These are phyloP conservation scores for Paramyrothecium sp. DNA, from an alignment of 2,329 filamentous ascomycete genomes.

Conservation along the genomic window DNA sequence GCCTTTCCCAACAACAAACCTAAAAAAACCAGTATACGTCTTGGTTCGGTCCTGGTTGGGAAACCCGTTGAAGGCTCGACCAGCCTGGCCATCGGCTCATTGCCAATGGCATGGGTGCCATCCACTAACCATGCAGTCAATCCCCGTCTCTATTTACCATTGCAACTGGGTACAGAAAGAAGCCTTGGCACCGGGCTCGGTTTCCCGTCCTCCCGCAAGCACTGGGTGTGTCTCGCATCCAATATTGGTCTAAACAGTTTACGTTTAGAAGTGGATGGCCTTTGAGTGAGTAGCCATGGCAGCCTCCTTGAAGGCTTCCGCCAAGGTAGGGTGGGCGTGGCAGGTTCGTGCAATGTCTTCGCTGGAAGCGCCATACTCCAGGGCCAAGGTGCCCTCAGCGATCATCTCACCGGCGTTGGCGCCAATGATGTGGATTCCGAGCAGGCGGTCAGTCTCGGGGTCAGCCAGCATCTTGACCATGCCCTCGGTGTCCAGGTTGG, in stretches of 20 bases:
- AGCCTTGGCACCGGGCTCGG: neutral
- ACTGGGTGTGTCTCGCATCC: neutral
- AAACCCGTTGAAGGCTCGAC: neutral
- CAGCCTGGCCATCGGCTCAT: neutral
- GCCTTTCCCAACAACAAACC: neutral
- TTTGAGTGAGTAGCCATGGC: constrained; percentile 96
- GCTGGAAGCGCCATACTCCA: constrained; percentile 94
- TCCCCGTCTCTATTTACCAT: neutral
- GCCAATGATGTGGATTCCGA: constrained; percentile 96
- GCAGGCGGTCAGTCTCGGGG: constrained; percentile 90
- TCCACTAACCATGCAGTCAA: neutral
- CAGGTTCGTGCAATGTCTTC: constrained; percentile 95
- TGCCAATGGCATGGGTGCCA: neutral
- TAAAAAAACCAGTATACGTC: neutral
- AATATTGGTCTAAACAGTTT: constrained; percentile 1
- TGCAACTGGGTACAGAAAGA: neutral
- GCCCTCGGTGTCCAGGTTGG: constrained; percentile 93
- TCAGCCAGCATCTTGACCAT: constrained; percentile 97
- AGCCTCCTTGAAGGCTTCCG: constrained; percentile 99
- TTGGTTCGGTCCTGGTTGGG: neutral
- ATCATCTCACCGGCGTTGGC: constrained; percentile 99
- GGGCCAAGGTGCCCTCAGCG: constrained; percentile 88
- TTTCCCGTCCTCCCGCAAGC: neutral
- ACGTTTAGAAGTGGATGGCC: constrained; percentile 84
- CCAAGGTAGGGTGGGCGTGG: constrained; percentile 93